Evolutionary conservation across 2,329 filamentous ascomycete genomes (phyloP).

Genomic region (Sporothrix variecibatus): DNA sequence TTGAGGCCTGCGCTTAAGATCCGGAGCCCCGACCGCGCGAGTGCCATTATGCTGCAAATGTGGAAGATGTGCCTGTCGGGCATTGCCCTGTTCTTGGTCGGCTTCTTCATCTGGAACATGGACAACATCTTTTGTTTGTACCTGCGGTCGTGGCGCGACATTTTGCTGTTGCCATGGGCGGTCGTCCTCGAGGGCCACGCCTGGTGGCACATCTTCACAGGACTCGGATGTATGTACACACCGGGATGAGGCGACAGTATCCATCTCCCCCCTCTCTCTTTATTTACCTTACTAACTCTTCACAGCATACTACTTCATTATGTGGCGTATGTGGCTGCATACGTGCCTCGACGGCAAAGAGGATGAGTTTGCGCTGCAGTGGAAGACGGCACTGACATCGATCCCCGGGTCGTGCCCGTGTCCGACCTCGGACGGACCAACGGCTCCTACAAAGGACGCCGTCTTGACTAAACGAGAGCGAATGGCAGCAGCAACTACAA

Average conservation of each 20-base stretch:
- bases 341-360: conserved; percentile 73
- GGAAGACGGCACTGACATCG: conserved; percentile 63
- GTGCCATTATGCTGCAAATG: conserved; percentile 59
- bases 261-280: not conserved
- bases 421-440: conserved; percentile 27
- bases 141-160: conserved; percentile 65
- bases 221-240: conserved; percentile 49
- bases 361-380: conserved; percentile 69
- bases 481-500: not conserved
- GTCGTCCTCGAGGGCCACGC: conserved; percentile 63
- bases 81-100: conserved; percentile 69
- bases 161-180: conserved; percentile 77
- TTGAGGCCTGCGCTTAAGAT: conserved; percentile 50
- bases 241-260: no score
- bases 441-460: conserved; percentile 34
- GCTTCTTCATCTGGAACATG: conserved; percentile 75
- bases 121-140: conserved; percentile 75
- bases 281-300: not conserved
- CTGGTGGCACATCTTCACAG: conserved; percentile 77
- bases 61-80: conserved; percentile 72
- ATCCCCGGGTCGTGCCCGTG: conserved; percentile 50
- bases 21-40: conserved; percentile 53
- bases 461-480: not conserved
- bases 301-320: conserved; percentile 75
- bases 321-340: conserved; percentile 81